Percentiles rank a stretch among this genome's conserved stretches.
phyloP scores from a whole-genome alignment of 768 basidiomycete species.

The Cyclocybe aegerita region DNA sequence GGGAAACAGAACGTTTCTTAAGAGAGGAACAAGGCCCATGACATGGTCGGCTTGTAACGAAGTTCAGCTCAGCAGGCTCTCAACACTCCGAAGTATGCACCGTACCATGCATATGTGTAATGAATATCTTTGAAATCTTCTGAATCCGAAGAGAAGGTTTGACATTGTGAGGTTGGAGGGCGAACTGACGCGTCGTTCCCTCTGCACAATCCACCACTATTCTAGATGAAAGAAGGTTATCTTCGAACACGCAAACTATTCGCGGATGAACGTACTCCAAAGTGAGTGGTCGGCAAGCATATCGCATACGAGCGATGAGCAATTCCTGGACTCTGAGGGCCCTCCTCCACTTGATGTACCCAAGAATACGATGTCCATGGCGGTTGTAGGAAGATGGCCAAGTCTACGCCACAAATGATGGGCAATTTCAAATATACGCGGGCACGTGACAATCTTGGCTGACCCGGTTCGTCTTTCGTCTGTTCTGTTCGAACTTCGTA shows the following conservation, averaged over 20 bases:
- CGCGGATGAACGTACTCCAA: slow-evolving; percentile 56
- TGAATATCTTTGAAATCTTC: slow-evolving; percentile 67
- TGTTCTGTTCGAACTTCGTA: slow-evolving; percentile 3
- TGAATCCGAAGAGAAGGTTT: slow-evolving; percentile 36
- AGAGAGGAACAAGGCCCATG: slow-evolving; percentile 69
- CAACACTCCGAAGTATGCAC: not conserved
- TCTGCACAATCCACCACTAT: slow-evolving; percentile 85
- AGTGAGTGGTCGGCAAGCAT: slow-evolving; percentile 51
- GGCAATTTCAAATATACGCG: slow-evolving; percentile 12
- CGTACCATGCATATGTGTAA: slow-evolving; percentile 84
- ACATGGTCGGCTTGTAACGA: slow-evolving; percentile 59
- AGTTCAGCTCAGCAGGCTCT: not conserved
- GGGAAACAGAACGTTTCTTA: slow-evolving; percentile 57
- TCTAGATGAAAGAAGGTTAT: slow-evolving; percentile 14
- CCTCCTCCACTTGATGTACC: slow-evolving; percentile 81
- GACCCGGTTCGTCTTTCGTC: slow-evolving; percentile 13
- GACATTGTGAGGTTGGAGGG: slow-evolving; percentile 42
- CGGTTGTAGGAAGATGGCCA: slow-evolving; percentile 12
- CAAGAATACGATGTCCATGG: slow-evolving; percentile 66
- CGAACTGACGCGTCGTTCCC: slow-evolving; percentile 73
- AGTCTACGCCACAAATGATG: not conserved
- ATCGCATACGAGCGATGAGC: slow-evolving; percentile 70
- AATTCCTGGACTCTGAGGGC: slow-evolving; percentile 69
- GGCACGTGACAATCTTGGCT: slow-evolving; percentile 29
- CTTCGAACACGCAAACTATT: not conserved